phyloP scores from a whole-genome alignment of 345 rosid genomes.

The Syzygium oleosum region DNA sequence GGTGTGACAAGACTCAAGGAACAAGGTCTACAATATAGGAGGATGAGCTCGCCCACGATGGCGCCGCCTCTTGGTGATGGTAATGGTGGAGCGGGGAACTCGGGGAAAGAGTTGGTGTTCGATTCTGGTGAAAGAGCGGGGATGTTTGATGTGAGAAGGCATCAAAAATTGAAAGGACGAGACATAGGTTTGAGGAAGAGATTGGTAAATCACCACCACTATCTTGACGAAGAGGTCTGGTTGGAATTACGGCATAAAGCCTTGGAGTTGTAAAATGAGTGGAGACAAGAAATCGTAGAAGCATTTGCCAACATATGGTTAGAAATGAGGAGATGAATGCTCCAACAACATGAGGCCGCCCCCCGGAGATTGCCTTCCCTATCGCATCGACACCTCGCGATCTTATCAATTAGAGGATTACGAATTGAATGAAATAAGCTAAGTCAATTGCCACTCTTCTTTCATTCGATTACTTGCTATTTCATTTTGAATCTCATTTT shows the following conservation, averaged over 20 bases:
- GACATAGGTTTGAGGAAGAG: slow-evolving; percentile 69
- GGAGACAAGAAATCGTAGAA: slow-evolving; percentile 70
- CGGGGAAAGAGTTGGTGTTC: slow-evolving; percentile 11
- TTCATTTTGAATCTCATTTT: too few species aligned
- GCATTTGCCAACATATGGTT: slow-evolving; percentile 94
- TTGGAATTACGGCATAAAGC: slow-evolving; percentile 80
- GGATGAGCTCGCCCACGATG: slow-evolving; percentile 71
- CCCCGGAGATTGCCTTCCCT: too few species aligned
- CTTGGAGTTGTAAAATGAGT: slow-evolving; percentile 50
- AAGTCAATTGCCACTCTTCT: too few species aligned
- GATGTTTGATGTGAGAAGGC: slow-evolving; percentile 69
- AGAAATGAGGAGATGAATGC: slow-evolving; percentile 18
- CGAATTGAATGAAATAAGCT: too few species aligned
- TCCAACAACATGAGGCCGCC: too few species aligned
- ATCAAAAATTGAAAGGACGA: slow-evolving; percentile 55
- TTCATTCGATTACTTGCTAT: too few species aligned
- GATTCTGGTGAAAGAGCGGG: slow-evolving; percentile 34
- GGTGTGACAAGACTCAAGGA: slow-evolving; percentile 31
- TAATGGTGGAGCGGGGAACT: slow-evolving; percentile 18
- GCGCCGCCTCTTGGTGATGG: slow-evolving; percentile 37
- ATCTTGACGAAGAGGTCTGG: slow-evolving; percentile 77
- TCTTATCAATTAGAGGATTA: too few species aligned
- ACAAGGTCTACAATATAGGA: slow-evolving; percentile 74
- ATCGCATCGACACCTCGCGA: too few species aligned
- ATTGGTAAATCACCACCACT: slow-evolving; percentile 91